Conservation (phyloP, 768 basidiomycete genomes). For the Boletus tylopilopsis region DNA sequence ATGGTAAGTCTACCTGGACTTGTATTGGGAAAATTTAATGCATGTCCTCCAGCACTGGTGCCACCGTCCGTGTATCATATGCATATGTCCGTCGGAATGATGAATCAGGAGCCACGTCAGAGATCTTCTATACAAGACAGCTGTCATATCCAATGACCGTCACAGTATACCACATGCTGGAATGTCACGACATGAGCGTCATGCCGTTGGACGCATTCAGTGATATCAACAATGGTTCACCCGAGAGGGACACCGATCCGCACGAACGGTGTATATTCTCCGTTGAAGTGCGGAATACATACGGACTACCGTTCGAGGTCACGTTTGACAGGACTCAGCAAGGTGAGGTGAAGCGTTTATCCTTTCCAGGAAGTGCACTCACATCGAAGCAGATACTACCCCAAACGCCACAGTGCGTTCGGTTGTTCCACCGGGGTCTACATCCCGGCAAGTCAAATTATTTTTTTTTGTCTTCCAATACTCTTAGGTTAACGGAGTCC, state of each 20-base stretch:
- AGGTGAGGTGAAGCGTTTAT: constrained; percentile 37
- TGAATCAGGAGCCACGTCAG: constrained; percentile 31
- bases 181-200: constrained; percentile 81
- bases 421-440: constrained; percentile 85
- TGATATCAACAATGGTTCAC: constrained; percentile 18
- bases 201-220: constrained; percentile 48
- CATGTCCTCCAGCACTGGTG: constrained; percentile 56
- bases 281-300: constrained; percentile 88
- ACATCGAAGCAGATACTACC: constrained; percentile 35
- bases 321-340: constrained; percentile 64
- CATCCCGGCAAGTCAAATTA: constrained; percentile 54
- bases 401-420: constrained; percentile 43
- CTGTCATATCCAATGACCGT: constrained; percentile 85
- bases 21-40: not conserved
- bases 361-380: not conserved
- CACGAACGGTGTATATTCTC: constrained; percentile 83
- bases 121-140: constrained; percentile 81
- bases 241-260: constrained; percentile 44
- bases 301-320: constrained; percentile 89
- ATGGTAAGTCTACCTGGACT: constrained; percentile 58
- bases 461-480: not conserved
- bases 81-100: constrained; percentile 54
- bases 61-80: constrained; percentile 82
- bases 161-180: constrained; percentile 94
- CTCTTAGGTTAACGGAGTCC: constrained; percentile 4